These are phyloP conservation scores for Coniosporium tulheliwenetii DNA, from an alignment of 2,329 filamentous ascomycete species.

Conservation along the genomic window DNA sequence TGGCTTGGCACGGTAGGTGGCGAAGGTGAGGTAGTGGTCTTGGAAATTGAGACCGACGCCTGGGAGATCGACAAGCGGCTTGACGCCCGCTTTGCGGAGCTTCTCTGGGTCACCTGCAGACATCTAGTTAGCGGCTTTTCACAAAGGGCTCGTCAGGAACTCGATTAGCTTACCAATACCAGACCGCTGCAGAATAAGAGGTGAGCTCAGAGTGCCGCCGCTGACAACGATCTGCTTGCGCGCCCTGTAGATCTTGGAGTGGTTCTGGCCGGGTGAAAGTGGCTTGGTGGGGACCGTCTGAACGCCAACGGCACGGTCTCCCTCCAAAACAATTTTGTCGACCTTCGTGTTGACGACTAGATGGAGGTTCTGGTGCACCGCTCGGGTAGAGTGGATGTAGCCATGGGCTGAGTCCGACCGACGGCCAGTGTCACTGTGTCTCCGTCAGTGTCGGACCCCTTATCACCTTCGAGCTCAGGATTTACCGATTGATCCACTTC, in stretches of 20 bases:
- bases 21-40: conserved; percentile 59
- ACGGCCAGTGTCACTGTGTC: conserved; percentile 39
- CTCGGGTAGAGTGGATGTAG: conserved; percentile 61
- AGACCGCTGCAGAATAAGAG: conserved; percentile 59
- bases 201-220: conserved; percentile 57
- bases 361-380: conserved; percentile 55
- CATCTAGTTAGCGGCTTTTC: neutral
- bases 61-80: conserved; percentile 54
- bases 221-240: conserved; percentile 62
- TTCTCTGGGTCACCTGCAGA: conserved; percentile 46
- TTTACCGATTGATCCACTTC: conserved; percentile 62
- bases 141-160: neutral
- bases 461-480: neutral
- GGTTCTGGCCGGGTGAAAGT: conserved; percentile 35
- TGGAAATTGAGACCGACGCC: conserved; percentile 66
- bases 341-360: conserved; percentile 63
- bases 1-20: conserved; percentile 56
- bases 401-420: conserved; percentile 64
- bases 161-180: conserved; percentile 37
- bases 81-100: conserved; percentile 50
- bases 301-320: conserved; percentile 56
- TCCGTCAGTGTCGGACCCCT: neutral
- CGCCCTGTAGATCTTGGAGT: conserved; percentile 46
- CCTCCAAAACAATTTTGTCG: conserved; percentile 60
- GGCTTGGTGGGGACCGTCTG: conserved; percentile 57